phyloP scores from a whole-genome alignment of 768 basidiomycete species.

The Aureoboletus auriporus region DNA sequence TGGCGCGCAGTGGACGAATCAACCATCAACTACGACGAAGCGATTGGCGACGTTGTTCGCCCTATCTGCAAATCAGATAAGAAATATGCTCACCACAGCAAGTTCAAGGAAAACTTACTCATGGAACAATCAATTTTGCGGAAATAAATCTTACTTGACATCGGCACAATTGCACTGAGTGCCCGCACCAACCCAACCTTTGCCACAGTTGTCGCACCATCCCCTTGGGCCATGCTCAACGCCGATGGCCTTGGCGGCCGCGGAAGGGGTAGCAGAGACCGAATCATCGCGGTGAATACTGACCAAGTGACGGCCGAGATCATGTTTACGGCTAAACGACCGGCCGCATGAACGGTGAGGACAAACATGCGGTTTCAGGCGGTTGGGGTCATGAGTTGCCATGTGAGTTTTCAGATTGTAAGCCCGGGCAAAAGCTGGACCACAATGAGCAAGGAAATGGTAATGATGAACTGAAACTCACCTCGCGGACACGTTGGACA shows the following conservation, averaged over 20 bases:
- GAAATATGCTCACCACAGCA: slow-evolving; percentile 1
- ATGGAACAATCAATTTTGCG: slow-evolving; percentile 20
- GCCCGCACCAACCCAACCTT: slow-evolving; percentile 55
- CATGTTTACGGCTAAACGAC: slow-evolving; percentile 92
- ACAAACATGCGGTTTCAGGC: slow-evolving; percentile 86
- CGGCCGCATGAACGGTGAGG: slow-evolving; percentile 82
- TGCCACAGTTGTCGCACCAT: slow-evolving; percentile 77
- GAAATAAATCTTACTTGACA: slow-evolving; percentile 47
- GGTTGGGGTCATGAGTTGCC: slow-evolving; percentile 91
- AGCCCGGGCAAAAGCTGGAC: slow-evolving; percentile 80
- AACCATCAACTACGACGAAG: slow-evolving; percentile 38
- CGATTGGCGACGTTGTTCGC: slow-evolving; percentile 35
- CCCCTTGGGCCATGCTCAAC: slow-evolving; percentile 57
- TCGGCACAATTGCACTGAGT: slow-evolving; percentile 59
- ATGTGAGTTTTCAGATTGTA: slow-evolving; percentile 96
- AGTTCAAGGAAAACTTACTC: slow-evolving; percentile 17
- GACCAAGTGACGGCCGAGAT: slow-evolving; percentile 84
- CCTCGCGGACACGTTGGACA: slow-evolving; percentile 73
- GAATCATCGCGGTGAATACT: slow-evolving; percentile 78
- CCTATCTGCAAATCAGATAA: slow-evolving; percentile 25
- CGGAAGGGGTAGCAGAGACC: slow-evolving; percentile 38
- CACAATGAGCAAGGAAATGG: slow-evolving; percentile 1
- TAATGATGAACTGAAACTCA: slow-evolving; percentile 24
- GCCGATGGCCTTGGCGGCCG: slow-evolving; percentile 51
- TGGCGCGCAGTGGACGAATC: slow-evolving; percentile 31